phyloP scores from a whole-genome alignment of 2,329 filamentous ascomycete species.

The Clarireedia paspali region DNA sequence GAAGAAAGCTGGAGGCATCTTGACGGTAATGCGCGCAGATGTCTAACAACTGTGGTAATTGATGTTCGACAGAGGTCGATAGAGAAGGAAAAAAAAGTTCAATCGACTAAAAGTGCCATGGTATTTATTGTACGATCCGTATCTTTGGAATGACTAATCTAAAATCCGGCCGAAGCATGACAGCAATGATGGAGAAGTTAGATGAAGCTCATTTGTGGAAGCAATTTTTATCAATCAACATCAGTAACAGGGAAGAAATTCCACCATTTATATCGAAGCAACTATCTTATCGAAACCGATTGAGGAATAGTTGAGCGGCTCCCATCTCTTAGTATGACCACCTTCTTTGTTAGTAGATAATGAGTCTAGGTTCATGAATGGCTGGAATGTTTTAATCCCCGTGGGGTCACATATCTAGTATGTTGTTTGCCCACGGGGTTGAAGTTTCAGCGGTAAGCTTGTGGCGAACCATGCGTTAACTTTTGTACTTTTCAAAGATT shows the following conservation, averaged over 20 bases:
- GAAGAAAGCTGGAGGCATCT: slow-evolving; percentile 15
- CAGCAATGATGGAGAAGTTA: not conserved
- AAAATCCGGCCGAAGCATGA: not conserved
- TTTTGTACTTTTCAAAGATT: not conserved
- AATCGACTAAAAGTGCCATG: not conserved
- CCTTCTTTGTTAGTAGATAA: not conserved
- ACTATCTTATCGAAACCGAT: not conserved
- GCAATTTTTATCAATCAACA: not conserved
- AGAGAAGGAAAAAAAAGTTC: not conserved
- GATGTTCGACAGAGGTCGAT: slow-evolving; percentile 6
- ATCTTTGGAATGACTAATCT: not conserved
- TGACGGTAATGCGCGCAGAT: not conserved
- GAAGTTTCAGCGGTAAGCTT: not conserved
- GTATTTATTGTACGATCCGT: not conserved
- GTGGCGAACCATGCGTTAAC: not conserved
- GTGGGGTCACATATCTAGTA: not conserved
- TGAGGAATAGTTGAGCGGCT: slow-evolving; percentile 1
- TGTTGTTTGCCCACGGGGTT: slow-evolving; percentile 5
- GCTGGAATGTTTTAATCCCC: slow-evolving; percentile 1
- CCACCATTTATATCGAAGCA: slow-evolving; percentile 5
- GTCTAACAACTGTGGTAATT: not conserved
- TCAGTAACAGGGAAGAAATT: not conserved
- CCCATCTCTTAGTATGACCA: not conserved
- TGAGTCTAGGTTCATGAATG: slow-evolving; percentile 3
- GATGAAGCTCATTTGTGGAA: slow-evolving; percentile 4